Evolutionary conservation across 441 rosid genomes (phyloP).

Genomic region (Capsella rubella): DNA sequence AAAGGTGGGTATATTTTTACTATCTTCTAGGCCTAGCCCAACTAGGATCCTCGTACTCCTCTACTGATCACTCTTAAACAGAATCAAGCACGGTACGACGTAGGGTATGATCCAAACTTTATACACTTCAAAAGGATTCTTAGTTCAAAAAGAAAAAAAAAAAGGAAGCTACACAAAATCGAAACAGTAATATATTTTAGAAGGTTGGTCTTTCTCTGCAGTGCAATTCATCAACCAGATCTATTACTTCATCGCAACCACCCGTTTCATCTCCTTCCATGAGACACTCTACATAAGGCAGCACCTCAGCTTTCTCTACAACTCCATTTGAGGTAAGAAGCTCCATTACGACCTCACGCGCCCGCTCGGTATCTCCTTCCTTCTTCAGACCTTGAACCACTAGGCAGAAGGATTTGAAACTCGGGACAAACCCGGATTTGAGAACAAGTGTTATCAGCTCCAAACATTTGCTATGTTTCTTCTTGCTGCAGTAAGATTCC

Average conservation of each 20-base stretch:
- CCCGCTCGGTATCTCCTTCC: constrained; percentile 45
- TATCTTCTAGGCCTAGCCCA: too few species aligned
- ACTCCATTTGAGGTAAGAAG: constrained; percentile 45
- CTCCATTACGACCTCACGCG: constrained; percentile 48
- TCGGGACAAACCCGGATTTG: constrained; percentile 45
- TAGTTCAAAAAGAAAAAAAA: not conserved
- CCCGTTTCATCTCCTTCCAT: constrained; percentile 45
- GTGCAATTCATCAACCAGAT: constrained; percentile 39
- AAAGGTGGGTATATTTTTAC: too few species aligned
- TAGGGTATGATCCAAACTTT: not conserved
- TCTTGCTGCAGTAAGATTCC: constrained; percentile 45
- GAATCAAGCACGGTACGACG: too few species aligned
- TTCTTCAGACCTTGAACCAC: constrained; percentile 48
- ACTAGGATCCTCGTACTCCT: too few species aligned
- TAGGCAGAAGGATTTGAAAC: constrained; percentile 48
- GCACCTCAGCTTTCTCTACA: constrained; percentile 37
- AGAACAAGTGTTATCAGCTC: constrained; percentile 45
- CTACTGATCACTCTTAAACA: too few species aligned
- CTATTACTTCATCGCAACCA: constrained; percentile 40
- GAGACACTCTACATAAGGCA: constrained; percentile 49
- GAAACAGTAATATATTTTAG: constrained; percentile 4
- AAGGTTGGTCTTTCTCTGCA: constrained; percentile 35
- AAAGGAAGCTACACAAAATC: constrained; percentile 24
- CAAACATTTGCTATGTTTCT: constrained; percentile 41
- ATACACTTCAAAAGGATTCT: not conserved